Evolutionary conservation across 1,284 basidiomycete species (phyloP).

Genomic region (Ceratobasidium sp.): DNA sequence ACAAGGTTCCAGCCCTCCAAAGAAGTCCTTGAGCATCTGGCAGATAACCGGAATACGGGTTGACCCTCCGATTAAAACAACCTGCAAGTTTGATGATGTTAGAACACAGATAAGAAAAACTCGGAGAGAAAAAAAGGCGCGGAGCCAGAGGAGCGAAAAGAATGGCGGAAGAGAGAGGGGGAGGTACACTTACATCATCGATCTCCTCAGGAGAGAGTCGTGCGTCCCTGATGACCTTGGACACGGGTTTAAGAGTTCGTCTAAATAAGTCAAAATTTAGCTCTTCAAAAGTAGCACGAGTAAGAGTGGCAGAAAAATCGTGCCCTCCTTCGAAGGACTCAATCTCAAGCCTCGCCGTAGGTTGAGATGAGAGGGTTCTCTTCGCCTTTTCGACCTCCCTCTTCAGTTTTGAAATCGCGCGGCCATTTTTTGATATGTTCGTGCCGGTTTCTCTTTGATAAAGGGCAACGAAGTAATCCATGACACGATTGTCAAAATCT

Average conservation of each 20-base stretch:
- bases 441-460: conserved; percentile 66
- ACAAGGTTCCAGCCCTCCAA: conserved; percentile 95
- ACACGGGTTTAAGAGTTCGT: conserved; percentile 73
- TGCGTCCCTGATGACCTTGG: conserved; percentile 73
- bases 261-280: conserved; percentile 74
- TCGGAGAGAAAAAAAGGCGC: too few relatives aligned
- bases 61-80: conserved; percentile 79
- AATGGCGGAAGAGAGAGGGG: conserved; percentile 57
- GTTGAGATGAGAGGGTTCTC: conserved; percentile 69
- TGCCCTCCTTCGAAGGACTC: conserved; percentile 72
- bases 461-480: conserved; percentile 66
- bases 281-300: conserved; percentile 73
- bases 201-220: conserved; percentile 73
- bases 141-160: conserved; percentile 55
- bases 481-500: conserved; percentile 65
- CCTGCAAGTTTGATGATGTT: conserved; percentile 61
- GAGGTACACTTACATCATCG: conserved; percentile 69
- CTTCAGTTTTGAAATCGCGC: conserved; percentile 67
- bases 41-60: conserved; percentile 99
- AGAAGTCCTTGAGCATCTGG: conserved; percentile 97
- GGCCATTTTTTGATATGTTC: conserved; percentile 68
- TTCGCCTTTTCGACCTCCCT: conserved; percentile 66
- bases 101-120: too few relatives aligned
- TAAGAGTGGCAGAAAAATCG: conserved; percentile 70
- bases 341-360: conserved; percentile 70